Conservation (phyloP, 1,139 yeast genomes). For the Meyerozyma elateridarum region DNA sequence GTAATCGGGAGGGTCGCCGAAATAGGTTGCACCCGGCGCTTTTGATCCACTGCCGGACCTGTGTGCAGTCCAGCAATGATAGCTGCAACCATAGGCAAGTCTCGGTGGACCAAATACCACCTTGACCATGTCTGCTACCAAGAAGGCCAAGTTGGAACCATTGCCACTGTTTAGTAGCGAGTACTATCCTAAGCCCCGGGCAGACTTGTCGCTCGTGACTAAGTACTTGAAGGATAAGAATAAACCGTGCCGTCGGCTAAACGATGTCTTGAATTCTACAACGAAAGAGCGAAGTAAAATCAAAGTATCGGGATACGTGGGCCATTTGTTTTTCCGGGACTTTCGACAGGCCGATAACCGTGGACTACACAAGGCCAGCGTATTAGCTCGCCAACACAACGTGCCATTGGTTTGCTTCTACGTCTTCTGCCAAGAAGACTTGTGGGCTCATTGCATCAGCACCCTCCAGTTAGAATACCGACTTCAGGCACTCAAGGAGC, state of each 20-base stretch:
- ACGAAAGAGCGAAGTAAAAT: background rate
- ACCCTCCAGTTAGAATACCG: slow-evolving; percentile 39
- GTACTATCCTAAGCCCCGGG: slow-evolving; percentile 16
- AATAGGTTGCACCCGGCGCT: too few species aligned
- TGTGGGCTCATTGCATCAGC: slow-evolving; percentile 38
- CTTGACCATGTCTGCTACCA: too few species aligned
- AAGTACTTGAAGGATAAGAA: slow-evolving; percentile 21
- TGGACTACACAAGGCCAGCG: slow-evolving; percentile 10
- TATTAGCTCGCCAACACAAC: slow-evolving; percentile 5
- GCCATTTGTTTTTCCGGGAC: slow-evolving; percentile 11
- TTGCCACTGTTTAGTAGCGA: slow-evolving; percentile 13
- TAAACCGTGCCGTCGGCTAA: slow-evolving; percentile 18
- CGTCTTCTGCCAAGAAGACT: slow-evolving; percentile 35
- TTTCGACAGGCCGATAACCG: slow-evolving; percentile 12
- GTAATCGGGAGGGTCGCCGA: too few species aligned
- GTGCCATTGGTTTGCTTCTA: slow-evolving; percentile 24
- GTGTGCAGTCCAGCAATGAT: too few species aligned
- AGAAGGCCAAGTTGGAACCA: slow-evolving; percentile 13
- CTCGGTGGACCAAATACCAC: too few species aligned
- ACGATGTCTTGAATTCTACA: slow-evolving; percentile 1
- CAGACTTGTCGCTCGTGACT: background rate
- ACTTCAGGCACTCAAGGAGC: slow-evolving; percentile 24
- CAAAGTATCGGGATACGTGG: slow-evolving; percentile 5
- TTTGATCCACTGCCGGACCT: too few species aligned
- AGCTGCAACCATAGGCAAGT: too few species aligned